phyloP scores from a whole-genome alignment of 129 eudicot genomes.

The Rutidosis leptorrhynchoides region DNA sequence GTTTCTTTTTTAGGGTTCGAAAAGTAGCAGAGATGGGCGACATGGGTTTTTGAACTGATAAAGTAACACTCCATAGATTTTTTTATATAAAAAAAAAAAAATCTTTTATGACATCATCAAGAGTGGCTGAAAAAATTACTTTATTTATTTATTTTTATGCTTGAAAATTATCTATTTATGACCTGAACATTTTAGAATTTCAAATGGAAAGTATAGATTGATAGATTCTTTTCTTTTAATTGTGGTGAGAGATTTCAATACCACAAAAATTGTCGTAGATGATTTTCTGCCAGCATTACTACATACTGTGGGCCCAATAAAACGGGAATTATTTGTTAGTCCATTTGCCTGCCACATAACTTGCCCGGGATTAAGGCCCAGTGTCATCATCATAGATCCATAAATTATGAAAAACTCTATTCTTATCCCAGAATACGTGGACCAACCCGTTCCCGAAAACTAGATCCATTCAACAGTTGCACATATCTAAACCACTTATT shows the following conservation, averaged over 20 bases:
- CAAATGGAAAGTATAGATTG: no score
- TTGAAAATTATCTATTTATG: no score
- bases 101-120: no score
- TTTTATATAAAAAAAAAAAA: no score
- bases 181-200: no score
- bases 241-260: constrained; percentile 23
- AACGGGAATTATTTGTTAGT: background rate
- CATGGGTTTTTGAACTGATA: no score
- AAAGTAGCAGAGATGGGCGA: no score
- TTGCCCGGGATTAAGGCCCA: constrained; percentile 17
- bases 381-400: background rate
- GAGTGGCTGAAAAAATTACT: no score
- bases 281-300: constrained; percentile 15
- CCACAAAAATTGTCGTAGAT: constrained; percentile 24
- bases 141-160: no score
- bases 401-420: background rate
- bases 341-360: constrained; percentile 15
- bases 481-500: background rate
- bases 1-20: no score
- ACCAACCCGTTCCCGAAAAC: constrained; percentile 15
- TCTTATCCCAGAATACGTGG: constrained; percentile 12
- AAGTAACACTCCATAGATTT: no score
- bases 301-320: constrained; percentile 27
- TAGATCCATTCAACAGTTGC: constrained; percentile 3
- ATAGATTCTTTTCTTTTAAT: no score